Base-by-base conservation (phyloP, 345 rosid species). In the Syzygium jambos region DNA sequence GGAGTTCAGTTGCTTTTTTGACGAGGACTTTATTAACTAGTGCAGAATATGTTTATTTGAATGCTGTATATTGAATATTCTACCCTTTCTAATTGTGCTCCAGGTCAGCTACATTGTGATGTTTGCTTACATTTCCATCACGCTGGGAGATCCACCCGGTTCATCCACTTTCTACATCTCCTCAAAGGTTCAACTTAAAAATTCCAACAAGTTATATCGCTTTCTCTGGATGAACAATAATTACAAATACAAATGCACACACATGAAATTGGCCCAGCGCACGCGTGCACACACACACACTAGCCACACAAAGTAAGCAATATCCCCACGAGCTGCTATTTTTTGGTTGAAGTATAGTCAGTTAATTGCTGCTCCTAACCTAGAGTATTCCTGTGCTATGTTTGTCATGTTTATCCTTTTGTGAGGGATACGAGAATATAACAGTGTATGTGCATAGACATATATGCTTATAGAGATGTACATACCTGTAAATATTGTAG, bases 81-180 rank as follows among this genome's bases (percentile, higher is more conserved):
- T 73, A 34, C 25, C 46, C 34, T 29, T 87, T 51, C 29, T 56
- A 41, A 49, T 65, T 41, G 55, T 77, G 57, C 54, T 29, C 43
- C 94, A 97, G 99, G 93, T 90, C 87, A 97, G 99, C 93, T 97
- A 96, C 92, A 96, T 97, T 89, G 98, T 97, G 88, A 97, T 97
- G 99, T 96, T 97, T 89, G 95, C 95, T 54, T 98, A 98, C 88
- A 94, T 96, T 85, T 98, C 99, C 85, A 83, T 96, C 90, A 94
- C 98, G 53, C 89, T 98, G 89, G 99, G 99, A 89, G 99, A 95
- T 91, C 88, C 95, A 83, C 91, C 92, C 41, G 92, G 83, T 84
- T 89, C 95, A 85, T 90, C 91, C 87, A 90, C 96, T 22, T 92
- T 95, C 90, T 98, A 93, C 90, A 82, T 96, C 89, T 93, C 99